Evolutionary conservation across 140 eudicot genomes (phyloP), one percentile per base, ranked within the genome.

Genomic region (Cichorium intybus): DNA sequence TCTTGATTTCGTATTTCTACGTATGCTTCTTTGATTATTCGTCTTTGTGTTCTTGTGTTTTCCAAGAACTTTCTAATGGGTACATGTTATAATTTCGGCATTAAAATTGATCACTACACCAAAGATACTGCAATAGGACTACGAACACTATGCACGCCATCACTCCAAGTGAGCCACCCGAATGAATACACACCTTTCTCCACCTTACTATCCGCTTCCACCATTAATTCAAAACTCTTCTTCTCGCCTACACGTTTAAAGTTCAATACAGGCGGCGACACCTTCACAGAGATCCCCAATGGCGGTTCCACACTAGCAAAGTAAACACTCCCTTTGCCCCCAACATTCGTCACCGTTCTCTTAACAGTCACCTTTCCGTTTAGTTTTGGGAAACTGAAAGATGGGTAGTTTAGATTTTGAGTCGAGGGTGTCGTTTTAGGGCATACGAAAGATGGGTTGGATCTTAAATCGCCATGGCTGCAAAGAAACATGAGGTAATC

Each of bases 161-260:
- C 94, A 12, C 67, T 76, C 96, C 96, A 88, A 6, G 77, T 77
- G n/a, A 66, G 79, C 89, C 85, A 85, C 70, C 94, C 93, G 4
- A 88, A 88, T 3, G 60, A 57, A 48, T 82, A 77, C 72, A 60
- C 43, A 1, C 59, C 77, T 27, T 75, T 77, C 75, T 69, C 55
- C 52, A n/a, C 62, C 24, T 1, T 72, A 5, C 10, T 60, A 4
- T 48, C 26, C 29, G 65, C 78, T 75, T 85, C 81, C 6, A 88
- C 81, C 6, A 71, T 82, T 55, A 88, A 46, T 67, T 79, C 77
- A 69, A 88, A 88, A 1, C 63, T 73, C 75, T 69, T 80, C 75
- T 76, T 77, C 78, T 85, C 74, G 3, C 94, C 96, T 4, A 35
- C 76, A 10, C 51, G 56, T 6, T 80, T 67, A 24, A 88, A 88